These are phyloP conservation scores for Sechiopsis laciniata DNA, from an alignment of 306 rosid species.

Conservation along the genomic window DNA sequence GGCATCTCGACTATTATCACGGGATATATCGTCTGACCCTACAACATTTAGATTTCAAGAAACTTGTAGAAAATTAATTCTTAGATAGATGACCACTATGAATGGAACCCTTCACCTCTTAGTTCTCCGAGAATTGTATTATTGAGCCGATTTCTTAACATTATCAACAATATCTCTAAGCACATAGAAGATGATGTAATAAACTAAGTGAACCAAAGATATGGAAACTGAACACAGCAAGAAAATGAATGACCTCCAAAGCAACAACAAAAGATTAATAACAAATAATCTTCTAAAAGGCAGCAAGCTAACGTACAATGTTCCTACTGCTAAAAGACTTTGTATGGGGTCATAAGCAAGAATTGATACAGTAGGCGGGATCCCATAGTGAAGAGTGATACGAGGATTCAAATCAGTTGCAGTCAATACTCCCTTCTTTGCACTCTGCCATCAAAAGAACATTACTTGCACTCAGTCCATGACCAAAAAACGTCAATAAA, in stretches of 20 bases:
- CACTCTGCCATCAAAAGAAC: slow-evolving; percentile 29
- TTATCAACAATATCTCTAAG: not conserved
- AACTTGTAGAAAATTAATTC: too few species aligned
- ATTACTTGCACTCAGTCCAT: not conserved
- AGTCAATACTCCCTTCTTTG: slow-evolving; percentile 29
- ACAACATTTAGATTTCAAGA: too few species aligned
- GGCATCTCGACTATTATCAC: too few species aligned
- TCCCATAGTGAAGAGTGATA: slow-evolving; percentile 62
- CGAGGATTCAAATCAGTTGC: slow-evolving; percentile 46
- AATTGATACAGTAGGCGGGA: slow-evolving; percentile 72
- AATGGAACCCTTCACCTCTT: too few species aligned
- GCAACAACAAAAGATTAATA: not conserved
- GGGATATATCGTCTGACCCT: too few species aligned
- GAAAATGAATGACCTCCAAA: not conserved
- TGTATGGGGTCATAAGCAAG: slow-evolving; percentile 72
- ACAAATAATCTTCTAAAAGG: not conserved
- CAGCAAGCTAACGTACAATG: slow-evolving; percentile 46
- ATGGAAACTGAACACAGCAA: not conserved
- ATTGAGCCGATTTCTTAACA: not conserved
- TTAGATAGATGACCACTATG: too few species aligned
- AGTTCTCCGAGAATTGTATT: too few species aligned
- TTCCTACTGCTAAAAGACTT: slow-evolving; percentile 68
- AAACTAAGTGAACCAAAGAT: slow-evolving; percentile 10
- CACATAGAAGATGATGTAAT: not conserved
- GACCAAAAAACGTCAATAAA: slow-evolving; percentile 22